These are phyloP conservation scores for Pseudopyricularia cyperi DNA, from an alignment of 2,329 filamentous ascomycete species.

Conservation along the genomic window DNA sequence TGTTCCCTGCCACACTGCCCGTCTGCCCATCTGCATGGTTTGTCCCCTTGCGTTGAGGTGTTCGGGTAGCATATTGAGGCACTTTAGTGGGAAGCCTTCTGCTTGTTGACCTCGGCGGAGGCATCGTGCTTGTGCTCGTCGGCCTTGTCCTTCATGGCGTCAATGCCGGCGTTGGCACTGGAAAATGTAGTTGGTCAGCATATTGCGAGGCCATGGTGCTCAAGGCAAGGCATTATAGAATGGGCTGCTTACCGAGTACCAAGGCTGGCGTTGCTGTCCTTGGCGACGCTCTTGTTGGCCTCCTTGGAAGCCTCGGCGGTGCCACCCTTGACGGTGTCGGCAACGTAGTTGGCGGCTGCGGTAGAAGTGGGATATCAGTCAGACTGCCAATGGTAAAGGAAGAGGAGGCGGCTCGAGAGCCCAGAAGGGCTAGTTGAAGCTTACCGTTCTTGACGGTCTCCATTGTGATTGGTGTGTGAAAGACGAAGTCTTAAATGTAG, in stretches of 20 bases:
- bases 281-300: slow-evolving; percentile 46
- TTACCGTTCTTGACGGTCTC: slow-evolving; percentile 28
- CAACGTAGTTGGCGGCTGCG: slow-evolving; percentile 43
- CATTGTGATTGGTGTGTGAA: slow-evolving; percentile 17
- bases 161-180: slow-evolving; percentile 16
- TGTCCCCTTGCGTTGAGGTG: background rate
- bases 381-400: background rate
- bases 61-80: background rate
- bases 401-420: background rate
- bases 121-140: slow-evolving; percentile 17
- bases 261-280: slow-evolving; percentile 34
- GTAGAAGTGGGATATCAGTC: slow-evolving; percentile 10
- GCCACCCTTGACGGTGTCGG: slow-evolving; percentile 36
- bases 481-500: slow-evolving; percentile 3
- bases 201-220: background rate
- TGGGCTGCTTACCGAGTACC: slow-evolving; percentile 26
- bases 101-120: slow-evolving; percentile 24
- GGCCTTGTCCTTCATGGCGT: slow-evolving; percentile 21
- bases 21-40: background rate
- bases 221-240: background rate
- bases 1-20: background rate
- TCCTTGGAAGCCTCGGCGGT: slow-evolving; percentile 36
- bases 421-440: background rate
- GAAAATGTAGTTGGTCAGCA: slow-evolving; percentile 3
- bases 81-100: slow-evolving; percentile 22